These are phyloP conservation scores for Mycena capillaripes DNA, from an alignment of 768 basidiomycete species.

Conservation along the genomic window DNA sequence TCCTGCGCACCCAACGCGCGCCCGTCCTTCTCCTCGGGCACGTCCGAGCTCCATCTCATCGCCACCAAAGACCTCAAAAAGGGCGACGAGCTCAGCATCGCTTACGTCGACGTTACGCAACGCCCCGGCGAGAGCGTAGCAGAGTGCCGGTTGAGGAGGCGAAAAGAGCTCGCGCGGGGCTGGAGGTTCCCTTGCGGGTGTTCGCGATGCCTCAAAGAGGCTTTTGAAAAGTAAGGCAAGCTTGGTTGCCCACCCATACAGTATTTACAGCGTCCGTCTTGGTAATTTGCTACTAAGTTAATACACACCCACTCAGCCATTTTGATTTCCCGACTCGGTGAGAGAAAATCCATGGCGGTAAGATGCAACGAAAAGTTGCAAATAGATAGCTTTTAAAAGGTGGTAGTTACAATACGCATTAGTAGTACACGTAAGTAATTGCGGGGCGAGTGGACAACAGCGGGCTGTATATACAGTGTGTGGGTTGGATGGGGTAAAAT, in stretches of 20 bases:
- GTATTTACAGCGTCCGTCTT: neutral
- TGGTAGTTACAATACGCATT: slow-evolving; percentile 34
- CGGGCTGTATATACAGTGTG: slow-evolving; percentile 22
- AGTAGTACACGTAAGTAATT: slow-evolving; percentile 32
- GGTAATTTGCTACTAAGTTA: neutral
- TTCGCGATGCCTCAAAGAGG: slow-evolving; percentile 73
- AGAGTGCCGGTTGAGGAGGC: slow-evolving; percentile 74
- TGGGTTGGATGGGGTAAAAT: slow-evolving; percentile 11
- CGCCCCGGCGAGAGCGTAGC: slow-evolving; percentile 64
- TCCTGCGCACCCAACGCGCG: slow-evolving; percentile 80
- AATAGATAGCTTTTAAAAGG: slow-evolving; percentile 29
- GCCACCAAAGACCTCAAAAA: slow-evolving; percentile 76
- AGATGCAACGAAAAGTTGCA: slow-evolving; percentile 14
- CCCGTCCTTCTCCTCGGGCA: slow-evolving; percentile 76
- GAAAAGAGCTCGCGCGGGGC: slow-evolving; percentile 82
- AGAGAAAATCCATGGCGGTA: neutral
- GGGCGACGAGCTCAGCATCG: slow-evolving; percentile 83
- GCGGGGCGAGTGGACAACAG: neutral
- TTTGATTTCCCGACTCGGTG: neutral
- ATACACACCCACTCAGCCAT: slow-evolving; percentile 27
- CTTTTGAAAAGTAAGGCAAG: slow-evolving; percentile 3
- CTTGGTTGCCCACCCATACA: neutral
- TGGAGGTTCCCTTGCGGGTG: slow-evolving; percentile 89
- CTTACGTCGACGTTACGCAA: slow-evolving; percentile 79
- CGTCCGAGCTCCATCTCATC: slow-evolving; percentile 77